Conservation (phyloP, 176 grass and related monocot genomes). For the Echinochloa phyllopogon region DNA sequence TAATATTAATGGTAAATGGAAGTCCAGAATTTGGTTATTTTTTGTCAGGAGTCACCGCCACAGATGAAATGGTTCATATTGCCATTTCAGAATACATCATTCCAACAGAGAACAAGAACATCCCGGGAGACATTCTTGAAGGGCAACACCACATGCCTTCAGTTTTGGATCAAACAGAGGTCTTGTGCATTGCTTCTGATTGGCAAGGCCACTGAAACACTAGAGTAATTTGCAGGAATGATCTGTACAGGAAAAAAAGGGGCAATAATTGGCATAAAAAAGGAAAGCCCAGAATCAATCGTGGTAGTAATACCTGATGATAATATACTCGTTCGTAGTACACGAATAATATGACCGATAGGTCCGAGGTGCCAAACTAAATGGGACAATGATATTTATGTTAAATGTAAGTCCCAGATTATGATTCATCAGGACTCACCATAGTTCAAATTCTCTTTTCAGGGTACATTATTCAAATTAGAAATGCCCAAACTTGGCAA, state of each 20-base stretch:
- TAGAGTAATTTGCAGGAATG: not conserved
- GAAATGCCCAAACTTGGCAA: not conserved
- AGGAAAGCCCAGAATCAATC: not conserved
- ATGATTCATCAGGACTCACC: not conserved
- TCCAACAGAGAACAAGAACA: constrained; percentile 13
- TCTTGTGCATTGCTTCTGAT: not conserved
- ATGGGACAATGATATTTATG: not conserved
- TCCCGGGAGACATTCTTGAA: not conserved
- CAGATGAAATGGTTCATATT: not conserved
- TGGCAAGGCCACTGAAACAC: not conserved
- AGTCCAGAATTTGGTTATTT: not conserved
- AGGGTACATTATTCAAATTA: constrained; percentile 26
- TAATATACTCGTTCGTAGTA: no score
- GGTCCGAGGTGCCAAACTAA: no score
- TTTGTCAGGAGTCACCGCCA: not conserved
- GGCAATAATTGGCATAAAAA: not conserved
- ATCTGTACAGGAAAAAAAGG: not conserved
- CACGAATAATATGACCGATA: not conserved
- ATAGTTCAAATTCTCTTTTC: not conserved
- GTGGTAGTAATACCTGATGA: no score
- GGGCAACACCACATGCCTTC: not conserved
- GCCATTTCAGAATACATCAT: constrained; percentile 40
- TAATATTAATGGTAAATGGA: not conserved
- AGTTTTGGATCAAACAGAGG: not conserved
- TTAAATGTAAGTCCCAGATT: not conserved